phyloP scores from a whole-genome alignment of 139 green algal species.

The Micromonas commoda region DNA sequence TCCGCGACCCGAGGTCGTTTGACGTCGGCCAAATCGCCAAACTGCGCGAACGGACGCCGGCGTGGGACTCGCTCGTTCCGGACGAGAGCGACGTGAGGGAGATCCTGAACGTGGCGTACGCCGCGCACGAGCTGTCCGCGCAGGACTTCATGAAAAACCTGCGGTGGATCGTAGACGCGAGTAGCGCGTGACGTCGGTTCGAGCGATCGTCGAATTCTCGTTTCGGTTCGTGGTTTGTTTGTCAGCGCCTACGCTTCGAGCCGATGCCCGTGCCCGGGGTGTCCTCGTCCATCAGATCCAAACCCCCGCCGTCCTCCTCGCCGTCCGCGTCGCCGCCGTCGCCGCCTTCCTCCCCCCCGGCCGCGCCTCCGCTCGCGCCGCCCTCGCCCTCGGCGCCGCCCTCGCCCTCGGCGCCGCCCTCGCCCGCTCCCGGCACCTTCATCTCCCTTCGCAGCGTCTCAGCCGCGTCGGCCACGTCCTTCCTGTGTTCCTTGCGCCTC shows the following conservation, averaged over 20 bases:
- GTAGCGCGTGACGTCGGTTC: too few species aligned
- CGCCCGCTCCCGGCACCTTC: background rate
- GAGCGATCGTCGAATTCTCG: background rate
- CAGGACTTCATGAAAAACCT: background rate
- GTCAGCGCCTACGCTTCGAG: background rate
- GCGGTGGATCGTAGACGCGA: background rate
- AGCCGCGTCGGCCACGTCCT: background rate
- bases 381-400: too few species aligned
- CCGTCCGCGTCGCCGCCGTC: too few species aligned
- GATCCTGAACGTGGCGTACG: conserved; percentile 14
- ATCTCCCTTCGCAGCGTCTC: background rate
- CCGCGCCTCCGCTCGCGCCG: too few species aligned
- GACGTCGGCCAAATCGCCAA: background rate
- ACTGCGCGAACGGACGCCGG: background rate
- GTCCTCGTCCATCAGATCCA: background rate
- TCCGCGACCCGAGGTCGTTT: background rate
- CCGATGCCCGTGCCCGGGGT: background rate
- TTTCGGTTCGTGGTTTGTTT: background rate
- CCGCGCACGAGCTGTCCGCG: background rate
- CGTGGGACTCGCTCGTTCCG: background rate
- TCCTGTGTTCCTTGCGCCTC: background rate
- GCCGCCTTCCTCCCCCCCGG: too few species aligned
- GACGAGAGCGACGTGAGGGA: conserved; percentile 6
- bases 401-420: background rate
- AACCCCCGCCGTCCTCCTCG: background rate